Conservation (phyloP, 352 stramenopile genomes). For the Phytophthora sp. region DNA sequence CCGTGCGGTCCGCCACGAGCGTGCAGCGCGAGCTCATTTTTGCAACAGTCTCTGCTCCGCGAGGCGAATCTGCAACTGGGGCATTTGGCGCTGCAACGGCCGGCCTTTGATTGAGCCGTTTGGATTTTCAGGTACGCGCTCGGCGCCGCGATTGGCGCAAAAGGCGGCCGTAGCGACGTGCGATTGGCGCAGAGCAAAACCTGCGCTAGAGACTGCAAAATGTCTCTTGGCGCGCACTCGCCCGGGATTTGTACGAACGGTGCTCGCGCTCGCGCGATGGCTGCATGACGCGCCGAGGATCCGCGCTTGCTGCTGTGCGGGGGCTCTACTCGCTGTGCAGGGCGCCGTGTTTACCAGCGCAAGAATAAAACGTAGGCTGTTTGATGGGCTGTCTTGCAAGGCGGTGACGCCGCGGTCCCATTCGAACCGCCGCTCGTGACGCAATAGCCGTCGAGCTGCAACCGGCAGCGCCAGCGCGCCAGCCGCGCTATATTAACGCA, state of each 20-base stretch:
- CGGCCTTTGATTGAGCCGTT: slow-evolving; percentile 3
- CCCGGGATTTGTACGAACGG: not conserved
- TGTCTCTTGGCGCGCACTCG: slow-evolving; percentile 1
- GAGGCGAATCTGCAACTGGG: slow-evolving; percentile 29
- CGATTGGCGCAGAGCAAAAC: slow-evolving; percentile 6
- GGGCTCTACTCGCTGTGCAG: too few relatives aligned
- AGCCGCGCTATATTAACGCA: too few relatives aligned
- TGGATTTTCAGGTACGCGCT: not conserved
- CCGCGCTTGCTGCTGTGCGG: too few relatives aligned
- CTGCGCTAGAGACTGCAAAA: slow-evolving; percentile 1
- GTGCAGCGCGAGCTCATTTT: slow-evolving; percentile 60
- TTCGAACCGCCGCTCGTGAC: not conserved
- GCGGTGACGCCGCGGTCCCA: slow-evolving; percentile 2
- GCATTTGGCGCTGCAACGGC: not conserved
- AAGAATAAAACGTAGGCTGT: too few relatives aligned
- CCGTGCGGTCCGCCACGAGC: slow-evolving; percentile 70
- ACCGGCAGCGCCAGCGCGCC: too few relatives aligned
- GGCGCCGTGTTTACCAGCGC: too few relatives aligned
- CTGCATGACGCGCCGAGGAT: too few relatives aligned
- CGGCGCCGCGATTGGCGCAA: slow-evolving; percentile 8
- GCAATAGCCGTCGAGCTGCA: not conserved
- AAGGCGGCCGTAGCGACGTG: not conserved
- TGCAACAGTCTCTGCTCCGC: not conserved
- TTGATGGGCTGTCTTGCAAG: too few relatives aligned
- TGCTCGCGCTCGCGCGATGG: not conserved